Evolutionary conservation across 495 filamentous ascomycete species (phyloP).

Genomic region (Acidiella bohemica): DNA sequence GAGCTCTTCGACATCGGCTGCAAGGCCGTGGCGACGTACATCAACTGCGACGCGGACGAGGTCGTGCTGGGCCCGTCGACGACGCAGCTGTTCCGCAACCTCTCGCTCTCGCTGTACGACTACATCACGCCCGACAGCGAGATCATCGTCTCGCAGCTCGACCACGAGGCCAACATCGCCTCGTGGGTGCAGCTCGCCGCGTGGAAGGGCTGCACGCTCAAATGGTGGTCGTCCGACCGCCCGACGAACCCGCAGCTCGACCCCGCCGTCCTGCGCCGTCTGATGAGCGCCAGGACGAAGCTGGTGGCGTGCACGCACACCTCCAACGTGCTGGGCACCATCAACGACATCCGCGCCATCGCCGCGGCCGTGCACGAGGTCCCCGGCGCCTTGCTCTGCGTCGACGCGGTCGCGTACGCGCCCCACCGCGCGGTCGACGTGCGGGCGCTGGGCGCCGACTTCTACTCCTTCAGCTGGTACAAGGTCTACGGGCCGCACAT

Average conservation of each 20-base stretch:
- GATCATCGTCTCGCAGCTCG: slow-evolving; percentile 50
- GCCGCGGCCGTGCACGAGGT: slow-evolving; percentile 38
- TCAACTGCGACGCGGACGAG: slow-evolving; percentile 43
- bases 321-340: slow-evolving; percentile 56
- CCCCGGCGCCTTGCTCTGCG: slow-evolving; percentile 36
- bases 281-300: slow-evolving; percentile 46
- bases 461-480: slow-evolving; percentile 67
- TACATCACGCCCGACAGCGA: slow-evolving; percentile 46
- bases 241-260: slow-evolving; percentile 42
- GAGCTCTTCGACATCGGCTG: slow-evolving; percentile 41
- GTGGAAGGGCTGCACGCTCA: slow-evolving; percentile 42
- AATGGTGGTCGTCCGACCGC: slow-evolving; percentile 47
- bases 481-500: slow-evolving; percentile 48
- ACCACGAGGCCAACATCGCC: slow-evolving; percentile 61
- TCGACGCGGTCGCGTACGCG: slow-evolving; percentile 56
- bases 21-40: slow-evolving; percentile 48
- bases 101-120: slow-evolving; percentile 40
- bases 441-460: slow-evolving; percentile 49
- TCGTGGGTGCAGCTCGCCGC: slow-evolving; percentile 53
- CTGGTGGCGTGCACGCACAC: slow-evolving; percentile 58
- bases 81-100: slow-evolving; percentile 60
- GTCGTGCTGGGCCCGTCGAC: slow-evolving; percentile 46
- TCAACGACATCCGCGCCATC: slow-evolving; percentile 47
- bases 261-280: slow-evolving; percentile 35
- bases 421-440: slow-evolving; percentile 59